Percentiles rank a stretch among this genome's conserved stretches.
phyloP scores from a whole-genome alignment of 139 green algal species.

The Klebsormidium nitens region DNA sequence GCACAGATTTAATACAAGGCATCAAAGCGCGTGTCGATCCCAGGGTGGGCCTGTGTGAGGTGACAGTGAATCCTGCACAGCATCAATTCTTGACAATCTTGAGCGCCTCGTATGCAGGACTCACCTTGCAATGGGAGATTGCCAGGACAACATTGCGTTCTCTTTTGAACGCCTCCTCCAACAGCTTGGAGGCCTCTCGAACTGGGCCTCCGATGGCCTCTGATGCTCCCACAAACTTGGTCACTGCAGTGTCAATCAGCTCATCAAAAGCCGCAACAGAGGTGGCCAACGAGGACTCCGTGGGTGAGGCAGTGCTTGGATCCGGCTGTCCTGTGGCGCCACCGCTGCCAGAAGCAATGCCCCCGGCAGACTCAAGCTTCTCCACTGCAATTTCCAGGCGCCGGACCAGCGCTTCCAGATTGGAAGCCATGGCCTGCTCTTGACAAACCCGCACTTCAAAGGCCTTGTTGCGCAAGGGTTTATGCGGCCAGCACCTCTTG shows the following conservation, averaged over 20 bases:
- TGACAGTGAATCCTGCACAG: neutral
- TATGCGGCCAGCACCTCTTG: too few species aligned
- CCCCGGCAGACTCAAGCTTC: conserved; percentile 7
- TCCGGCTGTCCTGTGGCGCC: conserved; percentile 1
- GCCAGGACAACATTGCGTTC: conserved; percentile 18
- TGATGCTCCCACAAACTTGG: conserved; percentile 5
- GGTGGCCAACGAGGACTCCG: neutral
- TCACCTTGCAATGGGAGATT: conserved; percentile 32
- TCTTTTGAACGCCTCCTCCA: conserved; percentile 21
- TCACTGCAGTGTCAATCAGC: conserved; percentile 14
- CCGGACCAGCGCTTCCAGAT: conserved; percentile 23
- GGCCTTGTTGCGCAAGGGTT: too few species aligned
- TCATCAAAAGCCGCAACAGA: conserved; percentile 31
- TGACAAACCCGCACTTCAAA: too few species aligned
- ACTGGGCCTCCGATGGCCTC: conserved; percentile 30
- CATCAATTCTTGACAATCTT: neutral
- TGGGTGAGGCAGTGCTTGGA: neutral
- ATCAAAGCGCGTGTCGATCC: too few species aligned
- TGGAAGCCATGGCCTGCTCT: too few species aligned
- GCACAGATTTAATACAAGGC: too few species aligned
- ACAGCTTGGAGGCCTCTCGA: conserved; percentile 6
- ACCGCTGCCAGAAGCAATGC: neutral
- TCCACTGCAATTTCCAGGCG: conserved; percentile 21
- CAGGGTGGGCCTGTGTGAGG: neutral
- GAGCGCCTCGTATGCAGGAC: neutral